Percentiles rank a stretch among this genome's conserved stretches.
Conservation (phyloP, 495 filamentous ascomycete genomes). For the Xylaria sp. region DNA sequence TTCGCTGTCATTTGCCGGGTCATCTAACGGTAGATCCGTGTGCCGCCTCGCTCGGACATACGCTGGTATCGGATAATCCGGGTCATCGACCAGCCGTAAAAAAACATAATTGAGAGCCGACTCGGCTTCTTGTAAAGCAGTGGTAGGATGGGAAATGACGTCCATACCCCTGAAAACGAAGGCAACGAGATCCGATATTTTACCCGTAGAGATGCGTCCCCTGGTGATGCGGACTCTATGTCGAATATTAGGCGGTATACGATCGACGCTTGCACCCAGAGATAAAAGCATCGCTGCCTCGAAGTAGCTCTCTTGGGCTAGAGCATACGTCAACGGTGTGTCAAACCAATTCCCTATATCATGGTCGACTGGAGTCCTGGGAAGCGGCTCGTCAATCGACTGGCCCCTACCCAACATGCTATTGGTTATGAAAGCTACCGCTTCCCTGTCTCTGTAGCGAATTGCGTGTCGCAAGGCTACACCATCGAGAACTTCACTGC, state of each 20-base stretch:
- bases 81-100: not conserved
- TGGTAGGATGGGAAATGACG: accelerated
- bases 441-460: not conserved
- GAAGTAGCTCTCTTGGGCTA: not conserved
- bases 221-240: not conserved
- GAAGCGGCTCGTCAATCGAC: not conserved
- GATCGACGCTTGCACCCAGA: not conserved
- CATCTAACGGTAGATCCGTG: not conserved
- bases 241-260: constrained; percentile 1
- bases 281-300: not conserved
- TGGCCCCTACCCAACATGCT: not conserved
- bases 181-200: not conserved
- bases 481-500: not conserved
- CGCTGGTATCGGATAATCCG: not conserved
- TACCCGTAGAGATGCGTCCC: not conserved
- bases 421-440: not conserved
- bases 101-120: not conserved
- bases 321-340: not conserved
- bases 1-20: not conserved
- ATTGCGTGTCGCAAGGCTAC: not conserved
- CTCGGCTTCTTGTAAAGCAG: not conserved
- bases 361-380: not conserved
- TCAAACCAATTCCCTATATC: not conserved
- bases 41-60: not conserved
- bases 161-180: not conserved